phyloP scores from a whole-genome alignment of 768 basidiomycete genomes.

The Hortiboletus campestris region DNA sequence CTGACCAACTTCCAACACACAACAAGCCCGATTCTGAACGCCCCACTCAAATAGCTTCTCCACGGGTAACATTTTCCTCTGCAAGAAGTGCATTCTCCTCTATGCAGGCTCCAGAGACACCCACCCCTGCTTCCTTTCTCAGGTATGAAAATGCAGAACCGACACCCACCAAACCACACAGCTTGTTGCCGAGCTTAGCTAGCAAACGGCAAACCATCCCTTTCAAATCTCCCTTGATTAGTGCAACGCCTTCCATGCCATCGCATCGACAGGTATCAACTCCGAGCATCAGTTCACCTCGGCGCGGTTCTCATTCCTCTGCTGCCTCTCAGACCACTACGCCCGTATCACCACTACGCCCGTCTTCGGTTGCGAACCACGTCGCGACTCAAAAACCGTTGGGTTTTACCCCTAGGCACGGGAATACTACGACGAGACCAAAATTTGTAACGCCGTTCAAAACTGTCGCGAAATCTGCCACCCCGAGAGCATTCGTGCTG shows the following conservation, averaged over 20 bases:
- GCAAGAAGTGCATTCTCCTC: conserved; percentile 38
- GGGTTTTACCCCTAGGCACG: conserved; percentile 24
- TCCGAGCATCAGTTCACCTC: conserved; percentile 29
- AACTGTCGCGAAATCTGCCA: conserved; percentile 44
- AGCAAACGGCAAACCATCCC: conserved; percentile 30
- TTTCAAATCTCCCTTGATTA: conserved; percentile 49
- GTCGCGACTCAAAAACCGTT: conserved; percentile 17
- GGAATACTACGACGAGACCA: conserved; percentile 31
- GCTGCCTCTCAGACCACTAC: conserved; percentile 11
- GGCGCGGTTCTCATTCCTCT: conserved; percentile 4
- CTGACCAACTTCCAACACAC: conserved; percentile 22
- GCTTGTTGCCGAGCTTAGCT: conserved; percentile 6
- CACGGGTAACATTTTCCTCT: conserved; percentile 36
- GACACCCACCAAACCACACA: conserved; percentile 13
- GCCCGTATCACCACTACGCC: conserved; percentile 36
- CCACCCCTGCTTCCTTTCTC: conserved; percentile 33
- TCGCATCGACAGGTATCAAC: conserved; percentile 22
- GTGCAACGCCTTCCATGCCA: conserved; percentile 5
- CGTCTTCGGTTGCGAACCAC: conserved; percentile 22
- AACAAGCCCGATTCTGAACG: conserved; percentile 3
- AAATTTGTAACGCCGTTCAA: conserved; percentile 69
- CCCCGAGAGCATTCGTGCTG: conserved; percentile 10
- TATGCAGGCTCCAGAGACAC: conserved; percentile 34
- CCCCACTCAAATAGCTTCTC: conserved; percentile 11
- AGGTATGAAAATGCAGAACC: conserved; percentile 25